These are phyloP conservation scores for Gracilariopsis chorda DNA, from an alignment of 23 red algal species.

Conservation along the genomic window DNA sequence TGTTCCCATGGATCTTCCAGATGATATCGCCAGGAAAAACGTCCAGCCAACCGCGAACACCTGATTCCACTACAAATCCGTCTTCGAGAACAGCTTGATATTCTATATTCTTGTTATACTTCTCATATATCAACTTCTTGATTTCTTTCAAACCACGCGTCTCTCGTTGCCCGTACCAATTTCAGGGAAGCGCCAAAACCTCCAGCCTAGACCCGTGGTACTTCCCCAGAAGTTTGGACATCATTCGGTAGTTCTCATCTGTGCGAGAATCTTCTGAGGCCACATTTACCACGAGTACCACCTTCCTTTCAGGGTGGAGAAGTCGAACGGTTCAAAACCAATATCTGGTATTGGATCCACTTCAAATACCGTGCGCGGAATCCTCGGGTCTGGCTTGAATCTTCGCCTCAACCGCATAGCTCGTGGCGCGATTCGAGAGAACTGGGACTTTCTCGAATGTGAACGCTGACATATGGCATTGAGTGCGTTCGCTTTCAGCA, in stretches of 20 bases:
- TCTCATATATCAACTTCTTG: conserved; percentile 16
- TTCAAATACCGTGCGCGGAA: conserved; percentile 19
- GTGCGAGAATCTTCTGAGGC: conserved; percentile 60
- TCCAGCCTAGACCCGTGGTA: conserved; percentile 46
- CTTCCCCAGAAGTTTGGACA: conserved; percentile 18
- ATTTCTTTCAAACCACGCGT: conserved; percentile 30
- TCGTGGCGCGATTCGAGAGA: background rate
- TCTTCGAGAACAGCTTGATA: conserved; percentile 57
- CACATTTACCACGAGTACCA: conserved; percentile 63
- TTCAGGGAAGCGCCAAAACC: conserved; percentile 69
- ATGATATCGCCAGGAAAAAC: conserved; percentile 68
- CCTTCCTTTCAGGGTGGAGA: conserved; percentile 12
- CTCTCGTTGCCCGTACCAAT: conserved; percentile 71
- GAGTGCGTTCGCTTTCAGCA: background rate
- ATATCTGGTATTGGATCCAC: conserved; percentile 22
- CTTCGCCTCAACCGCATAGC: conserved; percentile 8
- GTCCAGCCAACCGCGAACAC: conserved; percentile 50
- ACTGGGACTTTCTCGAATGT: background rate
- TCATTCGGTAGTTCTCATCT: conserved; percentile 11
- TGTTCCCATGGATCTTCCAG: conserved; percentile 80
- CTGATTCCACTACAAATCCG: conserved; percentile 56
- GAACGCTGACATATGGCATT: background rate
- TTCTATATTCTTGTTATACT: conserved; percentile 33
- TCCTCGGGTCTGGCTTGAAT: conserved; percentile 11
- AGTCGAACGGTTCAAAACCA: conserved; percentile 33